A percentile compares a stretch with the other conserved stretches of the same genome.
phyloP scores from a whole-genome alignment of 768 basidiomycete species.

The Terana coerulea region DNA sequence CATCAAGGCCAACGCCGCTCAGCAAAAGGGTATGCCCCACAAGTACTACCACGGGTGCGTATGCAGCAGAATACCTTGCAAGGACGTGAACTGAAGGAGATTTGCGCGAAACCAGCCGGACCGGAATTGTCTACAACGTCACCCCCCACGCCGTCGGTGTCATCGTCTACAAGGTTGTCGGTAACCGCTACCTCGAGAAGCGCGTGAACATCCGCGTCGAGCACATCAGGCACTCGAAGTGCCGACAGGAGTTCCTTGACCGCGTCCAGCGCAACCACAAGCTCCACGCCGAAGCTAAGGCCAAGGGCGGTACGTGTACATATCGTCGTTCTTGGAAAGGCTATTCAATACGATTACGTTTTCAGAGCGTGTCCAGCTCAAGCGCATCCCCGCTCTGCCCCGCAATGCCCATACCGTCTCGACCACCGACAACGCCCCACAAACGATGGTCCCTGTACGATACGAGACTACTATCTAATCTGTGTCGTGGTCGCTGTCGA shows the following conservation, averaged over 20 bases:
- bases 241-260: slow-evolving; percentile 95
- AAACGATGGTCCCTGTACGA: slow-evolving; percentile 88
- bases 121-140: slow-evolving; percentile 98
- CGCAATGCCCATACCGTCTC: slow-evolving; percentile 77
- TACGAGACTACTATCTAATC: slow-evolving; percentile 96
- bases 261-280: slow-evolving; percentile 99
- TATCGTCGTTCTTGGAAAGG: neutral
- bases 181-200: slow-evolving; percentile 99
- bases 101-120: slow-evolving; percentile 58
- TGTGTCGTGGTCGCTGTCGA: slow-evolving; percentile 5
- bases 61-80: neutral
- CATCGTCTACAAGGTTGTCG: slow-evolving; percentile 97
- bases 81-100: neutral
- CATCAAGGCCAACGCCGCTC: slow-evolving; percentile 98
- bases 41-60: slow-evolving; percentile 96
- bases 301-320: slow-evolving; percentile 57
- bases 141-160: slow-evolving; percentile 93
- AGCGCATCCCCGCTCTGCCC: slow-evolving; percentile 82
- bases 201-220: slow-evolving; percentile 99
- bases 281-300: slow-evolving; percentile 87
- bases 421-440: slow-evolving; percentile 69
- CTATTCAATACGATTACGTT: neutral
- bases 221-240: slow-evolving; percentile 97
- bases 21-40: slow-evolving; percentile 99
- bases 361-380: slow-evolving; percentile 76